These are phyloP conservation scores for Ocimum tenuiflorum DNA, from an alignment of 257 asterid species.

Conservation along the genomic window DNA sequence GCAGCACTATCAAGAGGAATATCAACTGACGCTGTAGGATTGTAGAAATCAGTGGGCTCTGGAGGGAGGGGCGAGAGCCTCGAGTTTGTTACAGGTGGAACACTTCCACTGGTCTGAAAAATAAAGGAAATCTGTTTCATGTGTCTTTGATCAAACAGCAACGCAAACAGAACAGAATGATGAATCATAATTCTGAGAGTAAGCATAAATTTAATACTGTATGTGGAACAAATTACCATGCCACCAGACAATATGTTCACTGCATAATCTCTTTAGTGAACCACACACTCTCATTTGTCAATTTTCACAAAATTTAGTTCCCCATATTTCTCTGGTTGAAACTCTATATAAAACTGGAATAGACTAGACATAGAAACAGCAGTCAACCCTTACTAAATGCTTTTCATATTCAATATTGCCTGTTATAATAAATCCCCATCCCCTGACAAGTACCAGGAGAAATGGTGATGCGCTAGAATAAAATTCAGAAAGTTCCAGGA, in stretches of 20 bases:
- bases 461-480: neutral
- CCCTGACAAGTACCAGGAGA: neutral
- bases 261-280: neutral
- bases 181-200: neutral
- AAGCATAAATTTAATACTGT: neutral
- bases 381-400: neutral
- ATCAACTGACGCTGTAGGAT: slow-evolving; percentile 72
- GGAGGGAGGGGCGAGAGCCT: slow-evolving; percentile 94
- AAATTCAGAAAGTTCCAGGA: neutral
- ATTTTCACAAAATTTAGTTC: neutral
- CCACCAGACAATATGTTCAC: neutral
- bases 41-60: slow-evolving; percentile 91
- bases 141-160: neutral
- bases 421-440: neutral
- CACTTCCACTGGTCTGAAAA: slow-evolving; percentile 60
- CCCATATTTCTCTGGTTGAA: neutral
- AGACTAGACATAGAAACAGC: neutral
- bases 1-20: slow-evolving; percentile 74
- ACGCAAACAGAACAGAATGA: neutral
- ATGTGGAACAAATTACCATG: neutral
- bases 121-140: neutral
- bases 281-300: no score
- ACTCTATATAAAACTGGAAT: neutral
- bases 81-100: slow-evolving; percentile 76
- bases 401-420: neutral